Percentiles rank a stretch among this genome's conserved stretches.
These are phyloP conservation scores for Diaporthe batatas DNA, from an alignment of 2,329 filamentous ascomycete genomes.

Conservation along the genomic window DNA sequence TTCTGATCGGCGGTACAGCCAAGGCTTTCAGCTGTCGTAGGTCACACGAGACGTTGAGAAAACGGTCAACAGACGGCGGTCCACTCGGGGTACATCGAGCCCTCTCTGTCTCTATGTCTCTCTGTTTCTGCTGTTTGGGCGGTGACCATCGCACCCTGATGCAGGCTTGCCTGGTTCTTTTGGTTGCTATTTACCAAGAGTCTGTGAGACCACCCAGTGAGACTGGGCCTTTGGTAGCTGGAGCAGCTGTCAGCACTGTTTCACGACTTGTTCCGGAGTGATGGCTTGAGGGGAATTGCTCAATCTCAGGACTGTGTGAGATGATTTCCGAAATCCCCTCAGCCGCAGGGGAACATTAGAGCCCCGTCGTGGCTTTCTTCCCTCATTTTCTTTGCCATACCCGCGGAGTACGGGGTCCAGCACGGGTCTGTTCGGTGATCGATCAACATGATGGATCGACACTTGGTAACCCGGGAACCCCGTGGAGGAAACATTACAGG, in stretches of 20 bases:
- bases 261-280: conserved; percentile 25
- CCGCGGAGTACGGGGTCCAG: not conserved
- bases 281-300: conserved; percentile 1
- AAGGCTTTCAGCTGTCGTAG: conserved; percentile 27
- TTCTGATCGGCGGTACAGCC: conserved; percentile 34
- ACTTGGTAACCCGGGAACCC: not conserved
- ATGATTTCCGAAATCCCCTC: not conserved
- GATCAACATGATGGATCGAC: not conserved
- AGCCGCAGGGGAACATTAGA: not conserved
- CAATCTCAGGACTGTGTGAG: not conserved
- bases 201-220: conserved; percentile 19
- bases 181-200: conserved; percentile 19
- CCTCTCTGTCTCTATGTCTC: not conserved
- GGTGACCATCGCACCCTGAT: not conserved
- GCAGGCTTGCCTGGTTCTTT: not conserved
- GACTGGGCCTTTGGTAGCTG: conserved; percentile 22
- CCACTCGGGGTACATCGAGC: conserved; percentile 6
- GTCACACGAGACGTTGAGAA: conserved; percentile 30
- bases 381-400: not conserved
- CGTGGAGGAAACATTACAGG: not conserved
- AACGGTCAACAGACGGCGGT: conserved; percentile 17
- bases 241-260: conserved; percentile 19
- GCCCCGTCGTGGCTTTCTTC: not conserved
- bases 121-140: not conserved
- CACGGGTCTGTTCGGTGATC: not conserved